Base-by-base conservation (phyloP, 2,329 filamentous ascomycete genomes). In the Pseudocercospora ulei region DNA sequence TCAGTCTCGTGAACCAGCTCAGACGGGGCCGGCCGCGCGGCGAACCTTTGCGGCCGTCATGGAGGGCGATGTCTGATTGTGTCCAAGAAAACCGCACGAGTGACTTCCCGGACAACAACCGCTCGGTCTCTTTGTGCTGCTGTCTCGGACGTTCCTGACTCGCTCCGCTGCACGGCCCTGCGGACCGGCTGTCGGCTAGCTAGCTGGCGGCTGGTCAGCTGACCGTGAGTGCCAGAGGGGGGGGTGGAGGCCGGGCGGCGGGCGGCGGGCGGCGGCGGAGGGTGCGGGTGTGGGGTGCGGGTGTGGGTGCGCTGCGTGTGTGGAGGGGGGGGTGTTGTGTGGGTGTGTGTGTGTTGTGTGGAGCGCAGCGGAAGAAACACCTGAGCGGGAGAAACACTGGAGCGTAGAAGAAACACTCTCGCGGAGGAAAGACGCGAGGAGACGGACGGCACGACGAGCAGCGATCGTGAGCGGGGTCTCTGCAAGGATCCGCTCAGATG, bases 41-140 rank as follows among this genome's bases (percentile, higher is more conserved):
- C 40, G 40, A 38, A 43, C 40, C 40, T 43, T 43, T 43, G 40
- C 40, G 28, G 40, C 40, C 20, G 40, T 43, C 40, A 43, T 43
- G 34, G 22, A 17, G 20, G 39, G 11, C 9, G 17, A 11, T 29
- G 30, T 30, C 19, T 37, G 33, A 29, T 26, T 30, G 13, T 17
- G 16, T 24, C 28, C 11, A 26, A 26, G 27, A 17, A 17, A 28
- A 27, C 27, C 16, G 27, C n/a, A 17, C 6, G 19, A 22, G 26
- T 25, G 26, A 25, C 24, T 27, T 25, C 11, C 26, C 14, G 27
- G 12, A 26, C 25, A 17, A 17, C 8, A 22, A n/a, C n/a, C n/a
- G 22, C 12, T 19, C 12, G 16, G 35, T 33, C 22, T 31, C 38
- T 40, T 40, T 40, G 38, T 40, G 26, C 19, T 33, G 33, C 35